Evolutionary conservation across 345 rosid genomes (phyloP), one percentile per base, ranked within the genome.

Genomic region (Theobroma cacao): DNA sequence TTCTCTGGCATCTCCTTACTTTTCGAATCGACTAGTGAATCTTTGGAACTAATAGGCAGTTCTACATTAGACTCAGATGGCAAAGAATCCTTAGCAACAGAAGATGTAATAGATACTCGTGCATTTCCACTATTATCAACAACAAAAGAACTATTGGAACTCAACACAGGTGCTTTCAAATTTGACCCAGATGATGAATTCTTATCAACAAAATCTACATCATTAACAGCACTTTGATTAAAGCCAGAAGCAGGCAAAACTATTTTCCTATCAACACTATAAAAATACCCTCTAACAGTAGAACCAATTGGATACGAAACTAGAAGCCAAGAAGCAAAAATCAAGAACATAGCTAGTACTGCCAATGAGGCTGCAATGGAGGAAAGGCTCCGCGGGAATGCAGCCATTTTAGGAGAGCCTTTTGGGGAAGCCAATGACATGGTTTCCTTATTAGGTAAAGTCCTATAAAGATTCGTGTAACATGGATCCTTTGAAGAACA

Each of bases 241-340:
- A 17, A 76, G 10, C 47, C 63, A 74, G 76, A 34, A 24, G 75
- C n/a, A 12, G 80, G 85, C 18, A 83, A 74, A 20, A 75, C 88
- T 31, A 84, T 58, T 50, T 77, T 73, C 76, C 79, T 79, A 75
- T 89, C 91, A 70, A 86, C 70, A 36, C 91, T 88, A n/a, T 88
- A 91, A 78, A 93, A 90, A 52, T 90, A 86, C 9, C 87, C 87
- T 56, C 80, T 85, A 34, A 91, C 80, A 3, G 91, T 85, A 13
- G 93, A 86, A 82, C 90, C 80, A 26, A 88, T 79, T 0, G 97
- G 98, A 75, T 81, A 77, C 1, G 92, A 88, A 74, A 91, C 84
- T 30, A 90, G 81, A 82, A 94, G 82, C 87, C 83, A 81, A 24
- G 97, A 93, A 76, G 90, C 97, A 60, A 91, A 74, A 72, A 92